Percentiles rank a stretch among this genome's conserved stretches.
These are phyloP conservation scores for Diaporthe sp. DNA, from an alignment of 2,329 filamentous ascomycete species.

Conservation along the genomic window DNA sequence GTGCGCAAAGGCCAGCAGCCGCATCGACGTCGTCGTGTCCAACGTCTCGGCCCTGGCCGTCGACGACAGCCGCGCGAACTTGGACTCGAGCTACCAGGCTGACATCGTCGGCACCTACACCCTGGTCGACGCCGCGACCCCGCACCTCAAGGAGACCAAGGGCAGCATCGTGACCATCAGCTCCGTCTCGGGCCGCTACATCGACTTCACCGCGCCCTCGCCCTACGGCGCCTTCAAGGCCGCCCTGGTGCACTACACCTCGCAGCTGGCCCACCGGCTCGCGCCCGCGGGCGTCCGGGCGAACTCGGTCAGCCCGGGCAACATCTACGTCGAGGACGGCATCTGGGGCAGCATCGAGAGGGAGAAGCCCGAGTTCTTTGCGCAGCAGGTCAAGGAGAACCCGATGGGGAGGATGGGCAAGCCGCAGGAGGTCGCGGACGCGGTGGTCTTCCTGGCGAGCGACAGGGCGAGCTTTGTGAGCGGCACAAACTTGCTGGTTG, in stretches of 20 bases:
- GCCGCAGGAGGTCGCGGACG: constrained; percentile 42
- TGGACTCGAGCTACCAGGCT: constrained; percentile 47
- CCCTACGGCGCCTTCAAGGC: constrained; percentile 53
- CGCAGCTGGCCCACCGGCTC: constrained; percentile 49
- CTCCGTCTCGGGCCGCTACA: constrained; percentile 50
- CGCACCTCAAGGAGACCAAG: constrained; percentile 49
- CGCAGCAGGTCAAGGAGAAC: constrained; percentile 40
- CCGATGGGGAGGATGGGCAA: constrained; percentile 41
- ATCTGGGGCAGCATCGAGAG: constrained; percentile 51
- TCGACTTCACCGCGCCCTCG: constrained; percentile 52
- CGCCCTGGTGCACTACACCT: constrained; percentile 51
- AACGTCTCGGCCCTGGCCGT: constrained; percentile 47
- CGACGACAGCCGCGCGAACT: constrained; percentile 43
- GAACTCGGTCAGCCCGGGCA: constrained; percentile 51
- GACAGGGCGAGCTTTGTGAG: constrained; percentile 40
- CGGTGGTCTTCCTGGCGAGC: constrained; percentile 41
- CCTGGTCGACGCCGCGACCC: constrained; percentile 48
- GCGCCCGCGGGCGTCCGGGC: constrained; percentile 51
- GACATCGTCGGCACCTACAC: constrained; percentile 51
- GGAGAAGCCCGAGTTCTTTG: constrained; percentile 47
- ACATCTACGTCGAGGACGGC: constrained; percentile 52
- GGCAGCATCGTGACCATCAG: constrained; percentile 52
- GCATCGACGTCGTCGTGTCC: constrained; percentile 41
- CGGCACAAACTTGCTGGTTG: constrained; percentile 41
- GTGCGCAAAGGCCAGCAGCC: constrained; percentile 30